phyloP scores from a whole-genome alignment of 352 stramenopile species.

The Globisporangium cystogenes region DNA sequence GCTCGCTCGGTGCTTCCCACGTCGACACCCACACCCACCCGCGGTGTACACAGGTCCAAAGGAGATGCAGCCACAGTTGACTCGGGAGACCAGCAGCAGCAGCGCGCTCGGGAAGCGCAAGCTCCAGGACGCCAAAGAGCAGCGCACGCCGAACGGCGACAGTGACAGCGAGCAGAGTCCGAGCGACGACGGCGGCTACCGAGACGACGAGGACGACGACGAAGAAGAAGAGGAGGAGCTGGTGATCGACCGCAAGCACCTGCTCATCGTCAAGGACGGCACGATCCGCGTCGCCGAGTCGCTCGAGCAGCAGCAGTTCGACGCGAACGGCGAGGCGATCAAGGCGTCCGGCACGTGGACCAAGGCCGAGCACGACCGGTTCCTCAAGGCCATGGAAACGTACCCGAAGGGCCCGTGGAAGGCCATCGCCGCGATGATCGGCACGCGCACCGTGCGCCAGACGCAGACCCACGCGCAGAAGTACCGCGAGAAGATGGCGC shows the following conservation, averaged over 20 bases:
- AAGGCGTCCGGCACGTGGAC: slow-evolving; percentile 19
- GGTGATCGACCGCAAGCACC: slow-evolving; percentile 58
- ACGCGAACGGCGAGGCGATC: slow-evolving; percentile 28
- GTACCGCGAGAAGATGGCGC: slow-evolving; percentile 52
- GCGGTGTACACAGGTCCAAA: neutral
- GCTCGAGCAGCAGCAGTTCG: slow-evolving; percentile 44
- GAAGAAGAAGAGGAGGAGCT: slow-evolving; percentile 23
- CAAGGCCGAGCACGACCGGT: slow-evolving; percentile 42
- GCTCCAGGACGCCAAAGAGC: neutral
- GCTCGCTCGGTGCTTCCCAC: neutral
- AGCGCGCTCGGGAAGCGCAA: slow-evolving; percentile 7
- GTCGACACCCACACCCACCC: neutral
- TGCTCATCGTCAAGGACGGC: slow-evolving; percentile 73
- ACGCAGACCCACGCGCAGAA: slow-evolving; percentile 63
- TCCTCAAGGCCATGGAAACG: slow-evolving; percentile 42
- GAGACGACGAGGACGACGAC: slow-evolving; percentile 12
- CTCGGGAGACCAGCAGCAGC: neutral
- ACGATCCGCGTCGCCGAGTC: slow-evolving; percentile 62
- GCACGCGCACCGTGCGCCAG: slow-evolving; percentile 49
- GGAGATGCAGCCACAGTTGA: too few species aligned
- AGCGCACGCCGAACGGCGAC: slow-evolving; percentile 1
- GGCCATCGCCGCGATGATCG: slow-evolving; percentile 38
- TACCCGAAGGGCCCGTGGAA: slow-evolving; percentile 52
- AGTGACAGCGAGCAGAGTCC: slow-evolving; percentile 2
- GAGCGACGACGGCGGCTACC: slow-evolving; percentile 10